A percentile compares a stretch with the other conserved stretches of the same genome.
Evolutionary conservation across 768 basidiomycete species (phyloP).

Genomic region (Tricholoma furcatifolium): DNA sequence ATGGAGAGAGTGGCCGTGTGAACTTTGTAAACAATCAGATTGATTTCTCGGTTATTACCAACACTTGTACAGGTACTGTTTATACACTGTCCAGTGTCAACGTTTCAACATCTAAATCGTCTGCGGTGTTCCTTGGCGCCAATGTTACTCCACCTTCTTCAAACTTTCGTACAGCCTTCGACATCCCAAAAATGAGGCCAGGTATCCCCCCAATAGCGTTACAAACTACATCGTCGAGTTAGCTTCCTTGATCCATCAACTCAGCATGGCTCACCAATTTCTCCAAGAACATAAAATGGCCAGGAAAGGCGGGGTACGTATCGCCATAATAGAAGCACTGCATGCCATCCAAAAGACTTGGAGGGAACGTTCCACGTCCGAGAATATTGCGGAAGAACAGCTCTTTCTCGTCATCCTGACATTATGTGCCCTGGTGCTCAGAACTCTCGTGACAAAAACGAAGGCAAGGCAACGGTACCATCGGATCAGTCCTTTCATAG

Average conservation of each 20-base stretch:
- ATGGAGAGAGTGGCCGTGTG: too few relatives aligned
- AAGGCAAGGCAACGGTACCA: slow-evolving; percentile 19
- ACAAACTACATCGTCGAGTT: slow-evolving; percentile 19
- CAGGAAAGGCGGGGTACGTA: slow-evolving; percentile 22
- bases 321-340: slow-evolving; percentile 27
- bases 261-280: slow-evolving; percentile 20
- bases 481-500: slow-evolving; percentile 31
- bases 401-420: slow-evolving; percentile 30
- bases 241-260: background rate
- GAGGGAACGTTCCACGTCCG: slow-evolving; percentile 2
- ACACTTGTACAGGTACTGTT: too few relatives aligned
- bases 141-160: slow-evolving; percentile 2
- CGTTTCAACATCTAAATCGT: too few relatives aligned
- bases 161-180: background rate
- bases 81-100: too few relatives aligned
- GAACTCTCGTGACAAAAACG: too few relatives aligned
- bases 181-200: slow-evolving; percentile 8
- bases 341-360: slow-evolving; percentile 20
- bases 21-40: too few relatives aligned
- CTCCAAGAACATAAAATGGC: slow-evolving; percentile 27
- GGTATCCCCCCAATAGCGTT: slow-evolving; percentile 24
- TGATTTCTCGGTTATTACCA: too few relatives aligned
- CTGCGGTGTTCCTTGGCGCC: too few relatives aligned
- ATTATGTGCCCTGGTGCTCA: background rate
- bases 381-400: slow-evolving; percentile 33